Evolutionary conservation across 2,329 filamentous ascomycete genomes (phyloP).

Genomic region (Didymellaceae sp.): DNA sequence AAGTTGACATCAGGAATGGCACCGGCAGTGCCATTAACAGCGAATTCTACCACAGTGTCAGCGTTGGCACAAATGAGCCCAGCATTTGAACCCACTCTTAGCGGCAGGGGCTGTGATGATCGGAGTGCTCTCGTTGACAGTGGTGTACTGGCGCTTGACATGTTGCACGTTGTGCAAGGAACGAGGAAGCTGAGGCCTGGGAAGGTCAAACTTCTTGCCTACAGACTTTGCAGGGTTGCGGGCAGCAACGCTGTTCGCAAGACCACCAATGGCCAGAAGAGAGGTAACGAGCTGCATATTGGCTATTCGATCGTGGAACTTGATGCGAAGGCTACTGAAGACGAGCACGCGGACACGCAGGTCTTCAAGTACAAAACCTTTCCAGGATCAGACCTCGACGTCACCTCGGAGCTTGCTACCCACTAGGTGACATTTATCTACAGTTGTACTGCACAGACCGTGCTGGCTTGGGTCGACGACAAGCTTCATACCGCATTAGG

Average conservation of each 20-base stretch:
- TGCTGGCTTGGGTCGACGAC: constrained; percentile 12
- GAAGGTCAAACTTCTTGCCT: constrained; percentile 39
- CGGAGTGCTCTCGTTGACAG: constrained; percentile 43
- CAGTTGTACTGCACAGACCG: constrained; percentile 8
- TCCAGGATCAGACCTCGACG: constrained; percentile 7
- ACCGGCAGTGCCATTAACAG: constrained; percentile 47
- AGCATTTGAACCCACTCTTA: constrained; percentile 23
- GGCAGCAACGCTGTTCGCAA: constrained; percentile 36
- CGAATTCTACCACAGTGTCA: constrained; percentile 37
- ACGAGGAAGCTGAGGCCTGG: constrained; percentile 33
- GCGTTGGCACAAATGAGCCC: no score
- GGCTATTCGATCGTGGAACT: constrained; percentile 2
- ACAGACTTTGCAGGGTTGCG: constrained; percentile 36
- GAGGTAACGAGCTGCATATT: constrained; percentile 42
- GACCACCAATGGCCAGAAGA: constrained; percentile 37
- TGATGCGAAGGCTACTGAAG: constrained; percentile 7
- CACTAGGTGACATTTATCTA: constrained; percentile 19
- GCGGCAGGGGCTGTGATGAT: constrained; percentile 15
- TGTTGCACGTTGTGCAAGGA: constrained; percentile 26
- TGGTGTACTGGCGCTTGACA: constrained; percentile 30
- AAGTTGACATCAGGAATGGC: constrained; percentile 57
- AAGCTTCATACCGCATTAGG: constrained; percentile 26
- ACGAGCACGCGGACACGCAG: not conserved
- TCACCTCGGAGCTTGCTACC: constrained; percentile 12
- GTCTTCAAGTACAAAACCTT: constrained; percentile 11